These are phyloP conservation scores for Stephania cephalantha DNA, from an alignment of 164 flowering plant species.

Conservation along the genomic window DNA sequence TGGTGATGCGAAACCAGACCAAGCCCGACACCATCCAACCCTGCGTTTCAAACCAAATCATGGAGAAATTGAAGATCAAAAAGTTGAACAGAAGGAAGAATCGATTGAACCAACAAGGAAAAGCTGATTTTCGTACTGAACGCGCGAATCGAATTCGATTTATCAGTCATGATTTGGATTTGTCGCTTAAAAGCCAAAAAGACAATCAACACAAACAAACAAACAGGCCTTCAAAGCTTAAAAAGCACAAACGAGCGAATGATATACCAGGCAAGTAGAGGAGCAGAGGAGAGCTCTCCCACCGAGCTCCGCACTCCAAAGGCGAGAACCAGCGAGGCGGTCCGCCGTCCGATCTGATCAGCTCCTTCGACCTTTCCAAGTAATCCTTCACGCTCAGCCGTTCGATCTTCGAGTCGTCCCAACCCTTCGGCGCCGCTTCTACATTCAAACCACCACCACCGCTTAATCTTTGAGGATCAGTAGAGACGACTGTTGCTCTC, in stretches of 20 bases:
- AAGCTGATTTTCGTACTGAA: too few relatives aligned
- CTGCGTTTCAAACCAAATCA: slow-evolving; percentile 15
- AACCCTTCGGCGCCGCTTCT: background rate
- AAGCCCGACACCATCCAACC: slow-evolving; percentile 46
- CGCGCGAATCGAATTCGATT: background rate
- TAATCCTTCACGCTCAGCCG: slow-evolving; percentile 32
- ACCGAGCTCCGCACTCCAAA: slow-evolving; percentile 34
- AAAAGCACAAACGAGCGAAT: background rate
- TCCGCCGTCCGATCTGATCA: slow-evolving; percentile 45
- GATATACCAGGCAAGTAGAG: slow-evolving; percentile 50
- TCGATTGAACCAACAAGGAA: too few relatives aligned
- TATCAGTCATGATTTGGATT: too few relatives aligned
- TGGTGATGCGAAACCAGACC: slow-evolving; percentile 42
- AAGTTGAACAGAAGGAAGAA: background rate
- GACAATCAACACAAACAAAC: background rate
- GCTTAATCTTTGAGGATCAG: background rate
- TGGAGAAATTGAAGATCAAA: background rate
- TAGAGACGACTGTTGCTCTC: background rate
- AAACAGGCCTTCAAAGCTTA: background rate
- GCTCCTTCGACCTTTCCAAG: slow-evolving; percentile 30
- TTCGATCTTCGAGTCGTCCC: slow-evolving; percentile 15
- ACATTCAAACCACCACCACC: background rate
- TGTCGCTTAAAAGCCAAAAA: background rate
- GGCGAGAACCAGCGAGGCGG: slow-evolving; percentile 76
- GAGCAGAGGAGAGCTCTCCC: slow-evolving; percentile 38